phyloP scores from a whole-genome alignment of 2,329 filamentous ascomycete genomes.

The Hymenotorrendiella dingleyae region DNA sequence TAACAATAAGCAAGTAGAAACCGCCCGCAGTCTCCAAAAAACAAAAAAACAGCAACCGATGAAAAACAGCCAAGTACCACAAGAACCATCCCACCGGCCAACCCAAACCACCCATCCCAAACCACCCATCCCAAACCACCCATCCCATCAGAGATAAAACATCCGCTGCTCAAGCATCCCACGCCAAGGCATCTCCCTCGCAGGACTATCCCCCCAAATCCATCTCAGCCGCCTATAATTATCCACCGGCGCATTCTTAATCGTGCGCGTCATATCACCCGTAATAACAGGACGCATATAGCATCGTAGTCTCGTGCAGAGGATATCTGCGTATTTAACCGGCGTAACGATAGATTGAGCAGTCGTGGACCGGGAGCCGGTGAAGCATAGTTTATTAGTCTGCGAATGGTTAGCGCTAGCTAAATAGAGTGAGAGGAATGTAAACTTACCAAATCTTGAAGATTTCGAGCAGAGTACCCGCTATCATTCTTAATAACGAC shows the following conservation, averaged over 20 bases:
- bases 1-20: not conserved
- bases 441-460: slow-evolving; percentile 40
- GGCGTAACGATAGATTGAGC: slow-evolving; percentile 79
- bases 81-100: not conserved
- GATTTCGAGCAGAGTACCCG: slow-evolving; percentile 56
- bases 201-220: not conserved
- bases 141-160: not conserved
- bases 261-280: not conserved
- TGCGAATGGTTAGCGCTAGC: slow-evolving; percentile 57
- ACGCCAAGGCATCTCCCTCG: not conserved
- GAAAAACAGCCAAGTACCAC: no score
- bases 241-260: not conserved
- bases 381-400: slow-evolving; percentile 72
- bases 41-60: no score
- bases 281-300: slow-evolving; percentile 45
- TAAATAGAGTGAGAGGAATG: slow-evolving; percentile 34
- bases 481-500: slow-evolving; percentile 63
- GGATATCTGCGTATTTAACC: slow-evolving; percentile 80
- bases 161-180: not conserved
- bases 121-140: not conserved
- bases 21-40: no score
- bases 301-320: slow-evolving; percentile 67
- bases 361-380: slow-evolving; percentile 75
- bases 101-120: not conserved
- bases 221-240: not conserved